Base-by-base conservation (phyloP, 2,329 filamentous ascomycete species). In the Fusarium napiforme region DNA sequence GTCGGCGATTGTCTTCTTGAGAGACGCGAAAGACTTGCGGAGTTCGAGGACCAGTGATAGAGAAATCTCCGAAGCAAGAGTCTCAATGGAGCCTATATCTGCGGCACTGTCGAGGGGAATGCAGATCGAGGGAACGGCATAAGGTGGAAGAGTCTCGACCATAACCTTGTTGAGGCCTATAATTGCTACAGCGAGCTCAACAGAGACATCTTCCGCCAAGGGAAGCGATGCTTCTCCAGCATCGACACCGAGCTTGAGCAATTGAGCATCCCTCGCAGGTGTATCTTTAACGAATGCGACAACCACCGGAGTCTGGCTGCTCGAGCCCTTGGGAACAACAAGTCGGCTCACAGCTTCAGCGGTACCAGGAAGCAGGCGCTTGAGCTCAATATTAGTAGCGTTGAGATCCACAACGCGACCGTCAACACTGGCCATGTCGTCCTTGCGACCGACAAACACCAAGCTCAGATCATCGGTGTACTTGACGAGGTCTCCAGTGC, bases 401-500 rank as follows among this genome's bases (percentile, higher is more conserved):
- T 73, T 69, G 28, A 78, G 76, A 52, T 78, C 71, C 21, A 78
- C 66, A 4, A 78, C 72, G 9, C 69, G 77, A 15, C 77, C 77
- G 9, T 77, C 74, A 36, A 76, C 52, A n/a, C 62, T 75, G 1
- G 71, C 37, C 58, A 79, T 71, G 3, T 71, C 66, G 21, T 77
- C 69, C 39, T 74, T 78, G 1, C 65, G 72, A 9, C 76, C 69
- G 11, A 79, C 32, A 19, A 77, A 78, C 5, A 78, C 57, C 57
- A 79, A 34, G 21, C 23, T 60, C 53, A 79, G 50, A n/a, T 73
- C 75, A 36, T 79, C 77, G 0, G 58, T 36, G 16, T 79, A 79
- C 26, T 74, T 79, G 36, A 79, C 77, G 0, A 79, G 67, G 15
- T 79, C 74, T 0, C 77, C 77, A 2, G 77, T 79, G 30, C 70